Base-by-base conservation (phyloP, 192 early-diverging fungal species). In the Polychytrium aggregatum region DNA sequence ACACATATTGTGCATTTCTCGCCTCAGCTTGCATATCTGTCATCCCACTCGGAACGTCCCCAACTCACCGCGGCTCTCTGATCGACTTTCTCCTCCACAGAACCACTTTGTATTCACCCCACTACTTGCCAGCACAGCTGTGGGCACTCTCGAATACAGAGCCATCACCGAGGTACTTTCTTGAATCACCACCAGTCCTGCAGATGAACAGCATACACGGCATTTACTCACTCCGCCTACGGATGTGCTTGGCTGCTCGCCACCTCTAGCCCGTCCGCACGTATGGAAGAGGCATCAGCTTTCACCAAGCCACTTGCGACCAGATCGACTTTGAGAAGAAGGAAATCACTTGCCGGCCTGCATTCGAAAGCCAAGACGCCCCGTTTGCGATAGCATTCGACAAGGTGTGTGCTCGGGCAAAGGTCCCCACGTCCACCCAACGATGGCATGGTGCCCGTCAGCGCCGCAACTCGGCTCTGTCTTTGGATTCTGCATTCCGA, bases 91-190 rank as follows among this genome's bases (percentile, higher is more conserved):
- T n/a, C 26, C 28, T 38, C 34, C 24, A 1, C 44, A 51, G 37
- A 87, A 88, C 56, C 84, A 88, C 60, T 90, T 90, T 62, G 62
- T 86, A 22, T 87, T 89, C 60, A 93, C 90, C 31, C 90, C 90
- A 16, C 56, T 93, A 37, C 68, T 93, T 41, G 85, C 88, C 1
- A 51, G 59, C 9, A 63, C 61, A n/a, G 22, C 54, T 5, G 87
- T 90, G 0, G 90, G 90, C 6, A 90, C 90, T 5, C 75, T 90
- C 7, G 90, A 92, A 55, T 87, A 82, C 62, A 68, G 86, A 27
- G 82, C 79, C 40, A 88, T 90, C 56, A 82, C 82, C 46, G 90
- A 92, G 57, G 53, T 48, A 38, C 16, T 14, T 18, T 50, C n/a
- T n/a, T n/a, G n/a, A n/a, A n/a, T n/a, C n/a, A n/a, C n/a, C n/a